phyloP scores from a whole-genome alignment of 2,329 filamentous ascomycete species.

The Capronia epimyces region DNA sequence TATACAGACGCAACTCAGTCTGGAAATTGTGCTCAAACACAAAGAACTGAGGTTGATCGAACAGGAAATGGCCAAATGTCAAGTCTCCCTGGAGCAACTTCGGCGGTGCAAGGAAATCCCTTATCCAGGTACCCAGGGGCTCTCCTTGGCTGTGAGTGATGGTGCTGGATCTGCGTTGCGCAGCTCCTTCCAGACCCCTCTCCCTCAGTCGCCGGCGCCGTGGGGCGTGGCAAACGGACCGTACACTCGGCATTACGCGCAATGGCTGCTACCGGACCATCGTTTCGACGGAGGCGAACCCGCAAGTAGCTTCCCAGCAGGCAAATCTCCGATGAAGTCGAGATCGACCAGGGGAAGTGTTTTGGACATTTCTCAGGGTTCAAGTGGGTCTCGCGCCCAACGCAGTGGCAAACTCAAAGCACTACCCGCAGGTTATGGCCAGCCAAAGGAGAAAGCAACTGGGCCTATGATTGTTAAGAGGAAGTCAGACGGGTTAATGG shows the following conservation, averaged over 20 bases:
- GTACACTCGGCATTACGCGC: constrained; percentile 88
- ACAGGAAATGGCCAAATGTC: constrained; percentile 92
- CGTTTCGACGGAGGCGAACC: constrained; percentile 66
- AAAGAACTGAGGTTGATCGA: constrained; percentile 90
- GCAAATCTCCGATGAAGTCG: constrained; percentile 56
- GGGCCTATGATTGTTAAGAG: constrained; percentile 80
- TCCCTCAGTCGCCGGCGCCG: constrained; percentile 71
- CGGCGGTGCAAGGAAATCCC: constrained; percentile 88
- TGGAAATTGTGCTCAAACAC: constrained; percentile 91
- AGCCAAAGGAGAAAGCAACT: constrained; percentile 67
- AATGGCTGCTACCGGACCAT: constrained; percentile 87
- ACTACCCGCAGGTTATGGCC: constrained; percentile 64
- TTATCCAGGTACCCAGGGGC: constrained; percentile 67
- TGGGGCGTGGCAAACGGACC: constrained; percentile 90
- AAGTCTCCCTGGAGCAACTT: constrained; percentile 86
- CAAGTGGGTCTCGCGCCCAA: constrained; percentile 54
- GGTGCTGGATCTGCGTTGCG: constrained; percentile 63
- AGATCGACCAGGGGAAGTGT: constrained; percentile 74
- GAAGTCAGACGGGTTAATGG: constrained; percentile 71
- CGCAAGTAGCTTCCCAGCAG: constrained; percentile 13
- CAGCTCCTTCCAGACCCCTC: constrained; percentile 15
- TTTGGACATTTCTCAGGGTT: constrained; percentile 47
- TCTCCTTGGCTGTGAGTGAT: constrained; percentile 63
- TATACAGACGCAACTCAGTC: constrained; percentile 80
- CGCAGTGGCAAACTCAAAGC: constrained; percentile 60